Base-by-base conservation (phyloP, 306 rosid genomes). In the Cicer cuneatum region DNA sequence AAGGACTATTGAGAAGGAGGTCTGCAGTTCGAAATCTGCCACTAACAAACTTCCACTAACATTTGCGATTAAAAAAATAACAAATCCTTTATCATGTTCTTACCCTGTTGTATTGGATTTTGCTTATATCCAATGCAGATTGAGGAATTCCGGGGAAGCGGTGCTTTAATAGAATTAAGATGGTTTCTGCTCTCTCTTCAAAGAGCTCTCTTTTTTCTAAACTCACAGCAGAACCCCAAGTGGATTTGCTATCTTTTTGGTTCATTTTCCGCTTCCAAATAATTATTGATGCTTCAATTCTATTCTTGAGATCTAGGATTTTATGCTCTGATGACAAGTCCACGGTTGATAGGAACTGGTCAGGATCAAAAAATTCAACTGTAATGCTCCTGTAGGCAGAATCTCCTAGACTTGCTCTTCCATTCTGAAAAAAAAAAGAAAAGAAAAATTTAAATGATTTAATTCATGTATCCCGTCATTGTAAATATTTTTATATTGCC, bases 151-250 rank as follows among this genome's bases (percentile, higher is more conserved):
- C 99, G 9, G 99, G 99, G 82, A 92, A 95, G 48, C 98, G 91
- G 24, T 95, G 97, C 82, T 95, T 95, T 75, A 95, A 83, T 75
- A 95, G 84, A 72, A 89, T 88, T 77, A 95, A 84, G 80, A 95
- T 95, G 70, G 97, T 95, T 81, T 95, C 99, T 19, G 98, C 97
- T 84, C 99, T 84, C 85, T 95, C 99, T 83, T 95, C 99, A 70
- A 95, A 94, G 15, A 95, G 90, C 45, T 92, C 99, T 82, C 99
- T 88, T 80, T 92, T 95, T 69, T 92, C 99, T 81, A 90, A 73
- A 82, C 97, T 95, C 48, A 95, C 93, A 12, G 92, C 96, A 11
- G 98, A 95, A 49, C 99, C 91, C 99, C 99, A 95, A 33, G 87
- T 72, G 5, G 99, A 90, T 83, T 95, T 95, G 7, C 81, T 75